These are phyloP conservation scores for Rhizophagus prolifer DNA, from an alignment of 192 early-diverging fungal genomes.

Conservation along the genomic window DNA sequence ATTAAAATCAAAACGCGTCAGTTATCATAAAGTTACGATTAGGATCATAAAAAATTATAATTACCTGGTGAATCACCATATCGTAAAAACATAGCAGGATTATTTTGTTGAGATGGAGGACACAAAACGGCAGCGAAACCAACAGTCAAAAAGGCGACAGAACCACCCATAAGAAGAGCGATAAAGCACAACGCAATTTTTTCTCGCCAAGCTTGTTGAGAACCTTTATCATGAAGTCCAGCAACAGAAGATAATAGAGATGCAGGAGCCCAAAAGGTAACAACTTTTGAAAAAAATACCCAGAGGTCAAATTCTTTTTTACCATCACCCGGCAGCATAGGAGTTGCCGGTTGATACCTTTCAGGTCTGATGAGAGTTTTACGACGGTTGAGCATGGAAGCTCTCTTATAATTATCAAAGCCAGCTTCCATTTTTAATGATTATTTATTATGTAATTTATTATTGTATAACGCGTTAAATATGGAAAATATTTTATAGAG, in stretches of 20 bases:
- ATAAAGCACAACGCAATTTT: slow-evolving; percentile 70
- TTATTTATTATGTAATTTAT: background rate
- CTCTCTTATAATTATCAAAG: background rate
- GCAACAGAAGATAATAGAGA: slow-evolving; percentile 53
- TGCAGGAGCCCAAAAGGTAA: slow-evolving; percentile 62
- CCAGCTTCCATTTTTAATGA: slow-evolving; percentile 12
- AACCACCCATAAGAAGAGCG: slow-evolving; percentile 64
- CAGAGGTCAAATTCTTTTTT: slow-evolving; percentile 44
- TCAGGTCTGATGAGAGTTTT: slow-evolving; percentile 76
- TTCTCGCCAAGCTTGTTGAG: slow-evolving; percentile 71
- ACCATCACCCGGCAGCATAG: slow-evolving; percentile 61
- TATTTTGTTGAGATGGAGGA: slow-evolving; percentile 31
- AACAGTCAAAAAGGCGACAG: slow-evolving; percentile 75
- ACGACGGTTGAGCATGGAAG: slow-evolving; percentile 47
- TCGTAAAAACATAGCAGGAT: slow-evolving; percentile 36
- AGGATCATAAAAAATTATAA: background rate
- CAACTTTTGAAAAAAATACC: slow-evolving; percentile 59
- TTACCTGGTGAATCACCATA: slow-evolving; percentile 32
- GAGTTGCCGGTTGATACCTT: slow-evolving; percentile 63
- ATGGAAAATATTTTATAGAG: background rate
- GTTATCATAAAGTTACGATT: background rate
- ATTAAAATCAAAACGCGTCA: background rate
- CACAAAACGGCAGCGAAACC: slow-evolving; percentile 47
- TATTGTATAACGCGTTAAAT: background rate
- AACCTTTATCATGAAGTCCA: slow-evolving; percentile 51